Evolutionary conservation across 768 basidiomycete species (phyloP).

Genomic region (Russula foetens): DNA sequence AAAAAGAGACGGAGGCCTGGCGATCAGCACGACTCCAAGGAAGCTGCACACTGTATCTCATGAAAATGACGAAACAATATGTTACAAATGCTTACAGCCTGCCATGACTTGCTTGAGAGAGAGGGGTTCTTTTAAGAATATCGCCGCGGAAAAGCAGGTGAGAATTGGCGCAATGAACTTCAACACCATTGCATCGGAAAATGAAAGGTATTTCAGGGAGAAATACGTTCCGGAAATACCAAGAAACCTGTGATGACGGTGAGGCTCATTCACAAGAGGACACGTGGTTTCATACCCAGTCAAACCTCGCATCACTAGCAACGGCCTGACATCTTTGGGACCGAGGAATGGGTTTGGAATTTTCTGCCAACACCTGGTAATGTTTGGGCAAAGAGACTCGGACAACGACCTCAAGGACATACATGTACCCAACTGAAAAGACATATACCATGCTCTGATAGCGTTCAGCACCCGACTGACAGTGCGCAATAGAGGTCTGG

Average conservation of each 20-base stretch:
- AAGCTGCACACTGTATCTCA: constrained; percentile 47
- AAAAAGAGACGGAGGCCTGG: constrained; percentile 70
- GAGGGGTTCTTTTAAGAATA: constrained; percentile 55
- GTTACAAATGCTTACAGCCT: constrained; percentile 30
- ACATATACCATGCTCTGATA: constrained; percentile 44
- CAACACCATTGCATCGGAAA: constrained; percentile 72
- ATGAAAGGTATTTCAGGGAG: constrained; percentile 62
- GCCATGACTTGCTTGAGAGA: constrained; percentile 47
- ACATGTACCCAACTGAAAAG: constrained; percentile 46
- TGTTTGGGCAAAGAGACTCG: neutral
- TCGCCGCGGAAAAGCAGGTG: constrained; percentile 52
- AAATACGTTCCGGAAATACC: constrained; percentile 63
- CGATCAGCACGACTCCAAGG: constrained; percentile 72
- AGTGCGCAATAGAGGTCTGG: neutral
- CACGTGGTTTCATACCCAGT: constrained; percentile 37
- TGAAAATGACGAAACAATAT: neutral
- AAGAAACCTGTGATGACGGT: constrained; percentile 46
- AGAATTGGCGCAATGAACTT: constrained; percentile 66
- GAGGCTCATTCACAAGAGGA: neutral
- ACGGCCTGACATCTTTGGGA: constrained; percentile 54
- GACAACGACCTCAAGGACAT: neutral
- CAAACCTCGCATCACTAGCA: constrained; percentile 51
- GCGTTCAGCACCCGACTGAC: neutral
- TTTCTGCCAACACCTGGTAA: constrained; percentile 29
- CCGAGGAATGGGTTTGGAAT: constrained; percentile 56